Conservation (phyloP, 192 early-diverging fungal species). For the Linnemannia elongata region DNA sequence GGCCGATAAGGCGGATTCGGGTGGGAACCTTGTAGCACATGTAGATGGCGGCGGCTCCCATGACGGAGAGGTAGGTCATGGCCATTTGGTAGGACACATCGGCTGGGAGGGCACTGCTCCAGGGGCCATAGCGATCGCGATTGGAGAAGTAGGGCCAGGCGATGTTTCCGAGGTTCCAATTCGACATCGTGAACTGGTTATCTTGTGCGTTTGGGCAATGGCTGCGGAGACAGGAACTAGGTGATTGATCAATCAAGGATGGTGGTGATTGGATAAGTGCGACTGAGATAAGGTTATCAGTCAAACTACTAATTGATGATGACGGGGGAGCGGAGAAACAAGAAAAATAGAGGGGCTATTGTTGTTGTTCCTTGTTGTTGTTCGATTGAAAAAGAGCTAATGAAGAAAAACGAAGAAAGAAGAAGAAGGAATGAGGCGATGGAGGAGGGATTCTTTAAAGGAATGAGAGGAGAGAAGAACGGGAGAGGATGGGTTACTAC, state of each 20-base stretch:
- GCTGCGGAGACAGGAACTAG: background rate
- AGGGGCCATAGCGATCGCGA: background rate
- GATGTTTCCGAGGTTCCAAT: background rate
- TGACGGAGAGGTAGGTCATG: slow-evolving; percentile 22
- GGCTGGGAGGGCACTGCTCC: background rate
- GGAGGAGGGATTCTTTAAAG: background rate
- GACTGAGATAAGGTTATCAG: background rate
- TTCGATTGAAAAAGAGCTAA: background rate
- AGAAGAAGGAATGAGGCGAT: background rate
- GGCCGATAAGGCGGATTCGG: slow-evolving; percentile 30
- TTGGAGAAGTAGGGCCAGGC: background rate
- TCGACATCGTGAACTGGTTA: background rate
- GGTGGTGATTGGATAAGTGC: background rate
- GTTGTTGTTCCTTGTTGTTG: too few relatives aligned
- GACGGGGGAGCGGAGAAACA: background rate
- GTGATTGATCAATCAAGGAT: background rate
- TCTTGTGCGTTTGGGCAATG: background rate
- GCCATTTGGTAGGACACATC: slow-evolving; percentile 19
- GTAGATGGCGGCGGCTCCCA: slow-evolving; percentile 21
- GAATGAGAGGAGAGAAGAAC: background rate
- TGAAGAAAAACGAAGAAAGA: background rate
- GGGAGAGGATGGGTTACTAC: background rate
- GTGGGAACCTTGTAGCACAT: slow-evolving; percentile 25
- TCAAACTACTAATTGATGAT: too few relatives aligned
- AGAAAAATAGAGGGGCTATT: background rate